Conservation (phyloP, 2,329 filamentous ascomycete genomes). For the Ciborinia camelliae region DNA sequence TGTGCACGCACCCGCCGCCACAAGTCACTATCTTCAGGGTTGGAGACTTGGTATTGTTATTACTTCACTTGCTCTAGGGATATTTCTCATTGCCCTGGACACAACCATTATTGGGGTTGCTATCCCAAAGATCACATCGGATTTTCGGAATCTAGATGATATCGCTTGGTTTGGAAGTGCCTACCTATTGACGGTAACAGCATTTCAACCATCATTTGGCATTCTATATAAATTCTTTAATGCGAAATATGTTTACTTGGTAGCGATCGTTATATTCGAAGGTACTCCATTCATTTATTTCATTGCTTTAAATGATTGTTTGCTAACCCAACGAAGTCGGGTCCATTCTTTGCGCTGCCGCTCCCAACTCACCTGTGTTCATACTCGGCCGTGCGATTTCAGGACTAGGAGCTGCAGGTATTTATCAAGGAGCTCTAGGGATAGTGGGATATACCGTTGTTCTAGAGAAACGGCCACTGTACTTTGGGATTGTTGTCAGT, state of each 20-base stretch:
- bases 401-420: slow-evolving; percentile 48
- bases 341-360: slow-evolving; percentile 46
- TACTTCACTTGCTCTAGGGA: not conserved
- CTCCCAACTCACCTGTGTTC: slow-evolving; percentile 43
- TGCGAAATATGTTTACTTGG: slow-evolving; percentile 29
- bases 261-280: slow-evolving; percentile 21
- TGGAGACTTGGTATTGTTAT: not conserved
- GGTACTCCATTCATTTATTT: not conserved
- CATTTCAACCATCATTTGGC: slow-evolving; percentile 17
- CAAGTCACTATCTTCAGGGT: not conserved
- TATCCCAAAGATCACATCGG: slow-evolving; percentile 51
- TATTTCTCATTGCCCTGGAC: not conserved
- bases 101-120: slow-evolving; percentile 32
- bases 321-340: slow-evolving; percentile 34
- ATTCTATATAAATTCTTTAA: slow-evolving; percentile 29
- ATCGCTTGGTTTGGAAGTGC: slow-evolving; percentile 42
- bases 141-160: slow-evolving; percentile 48
- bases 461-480: slow-evolving; percentile 15
- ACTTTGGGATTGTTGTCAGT: slow-evolving; percentile 18
- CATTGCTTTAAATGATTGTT: not conserved
- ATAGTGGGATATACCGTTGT: slow-evolving; percentile 47
- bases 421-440: slow-evolving; percentile 48
- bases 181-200: slow-evolving; percentile 42
- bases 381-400: slow-evolving; percentile 48
- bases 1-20: not conserved